Percentiles rank a stretch among this genome's conserved stretches.
These are phyloP conservation scores for Centella asiatica DNA, from an alignment of 129 eudicot species.

Conservation along the genomic window DNA sequence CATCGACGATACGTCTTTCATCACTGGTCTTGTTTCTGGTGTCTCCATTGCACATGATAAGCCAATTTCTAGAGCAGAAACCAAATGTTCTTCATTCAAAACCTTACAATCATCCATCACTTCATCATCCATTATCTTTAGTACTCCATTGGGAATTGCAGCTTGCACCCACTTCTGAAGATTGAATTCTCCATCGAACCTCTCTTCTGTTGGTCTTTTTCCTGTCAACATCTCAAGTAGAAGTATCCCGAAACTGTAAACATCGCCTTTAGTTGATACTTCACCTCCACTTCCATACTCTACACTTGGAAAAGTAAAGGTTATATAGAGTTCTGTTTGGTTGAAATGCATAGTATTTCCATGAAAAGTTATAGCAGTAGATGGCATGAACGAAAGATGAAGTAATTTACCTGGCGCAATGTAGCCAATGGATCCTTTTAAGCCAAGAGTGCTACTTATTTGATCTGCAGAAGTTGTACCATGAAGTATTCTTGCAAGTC, in stretches of 20 bases:
- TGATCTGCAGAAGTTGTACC: not conserved
- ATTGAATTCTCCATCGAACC: constrained; percentile 11
- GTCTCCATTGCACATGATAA: constrained; percentile 7
- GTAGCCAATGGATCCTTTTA: constrained; percentile 27
- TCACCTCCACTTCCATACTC: constrained; percentile 16
- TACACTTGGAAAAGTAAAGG: constrained; percentile 1
- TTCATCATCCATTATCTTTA: constrained; percentile 1
- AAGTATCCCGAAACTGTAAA: constrained; percentile 21
- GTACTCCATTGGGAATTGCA: not conserved
- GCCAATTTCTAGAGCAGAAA: constrained; percentile 4
- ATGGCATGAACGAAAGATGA: not conserved
- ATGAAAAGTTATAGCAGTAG: not conserved
- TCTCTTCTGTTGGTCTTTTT: constrained; percentile 18
- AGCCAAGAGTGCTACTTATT: constrained; percentile 13
- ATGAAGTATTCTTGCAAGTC: constrained; percentile 21
- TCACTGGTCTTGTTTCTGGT: constrained; percentile 14
- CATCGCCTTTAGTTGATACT: constrained; percentile 20
- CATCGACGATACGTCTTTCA: constrained; percentile 9
- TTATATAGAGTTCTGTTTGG: not conserved
- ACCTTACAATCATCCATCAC: not conserved
- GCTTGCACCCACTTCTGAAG: constrained; percentile 16
- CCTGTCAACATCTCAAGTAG: constrained; percentile 20
- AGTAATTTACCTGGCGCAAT: constrained; percentile 24
- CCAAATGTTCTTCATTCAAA: not conserved
- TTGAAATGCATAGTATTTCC: too few species aligned